phyloP scores from a whole-genome alignment of 2,329 filamentous ascomycete species.

The Penicillium sp. region DNA sequence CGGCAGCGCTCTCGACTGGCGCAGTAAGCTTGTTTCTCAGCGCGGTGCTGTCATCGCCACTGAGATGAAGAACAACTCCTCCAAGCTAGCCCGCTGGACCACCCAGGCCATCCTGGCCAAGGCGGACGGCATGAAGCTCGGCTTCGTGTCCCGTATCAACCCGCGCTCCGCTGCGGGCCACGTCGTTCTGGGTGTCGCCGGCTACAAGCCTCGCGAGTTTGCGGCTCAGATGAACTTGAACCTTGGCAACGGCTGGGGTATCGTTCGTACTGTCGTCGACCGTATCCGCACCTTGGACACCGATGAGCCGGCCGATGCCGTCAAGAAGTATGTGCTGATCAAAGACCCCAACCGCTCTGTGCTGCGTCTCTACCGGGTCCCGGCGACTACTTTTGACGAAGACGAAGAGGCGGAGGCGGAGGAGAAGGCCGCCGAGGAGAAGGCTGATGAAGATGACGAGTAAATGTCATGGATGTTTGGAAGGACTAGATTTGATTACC shows the following conservation, averaged over 20 bases:
- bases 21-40: conserved; percentile 87
- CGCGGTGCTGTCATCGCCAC: conserved; percentile 96
- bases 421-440: conserved; percentile 50
- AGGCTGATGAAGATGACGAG: conserved; percentile 50
- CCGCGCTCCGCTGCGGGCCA: conserved; percentile 90
- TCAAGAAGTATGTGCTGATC: conserved; percentile 51
- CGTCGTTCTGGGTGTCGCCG: conserved; percentile 88
- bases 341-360: conserved; percentile 97
- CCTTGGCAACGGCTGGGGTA: conserved; percentile 96
- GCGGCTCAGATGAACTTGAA: conserved; percentile 97
- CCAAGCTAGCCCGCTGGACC: conserved; percentile 97
- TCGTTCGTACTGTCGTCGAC: conserved; percentile 95
- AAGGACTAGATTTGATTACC: conserved; percentile 10
- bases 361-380: conserved; percentile 87
- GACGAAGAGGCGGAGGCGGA: conserved; percentile 61
- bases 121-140: conserved; percentile 98
- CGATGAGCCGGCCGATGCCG: conserved; percentile 38
- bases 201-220: conserved; percentile 97
- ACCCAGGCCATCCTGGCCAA: conserved; percentile 93
- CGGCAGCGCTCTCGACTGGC: conserved; percentile 93
- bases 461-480: conserved; percentile 19
- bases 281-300: conserved; percentile 51
- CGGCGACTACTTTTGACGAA: conserved; percentile 81
- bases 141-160: conserved; percentile 91
- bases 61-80: conserved; percentile 99